Conservation (phyloP, 306 rosid species). For the Oxytropis ochrocephala region DNA sequence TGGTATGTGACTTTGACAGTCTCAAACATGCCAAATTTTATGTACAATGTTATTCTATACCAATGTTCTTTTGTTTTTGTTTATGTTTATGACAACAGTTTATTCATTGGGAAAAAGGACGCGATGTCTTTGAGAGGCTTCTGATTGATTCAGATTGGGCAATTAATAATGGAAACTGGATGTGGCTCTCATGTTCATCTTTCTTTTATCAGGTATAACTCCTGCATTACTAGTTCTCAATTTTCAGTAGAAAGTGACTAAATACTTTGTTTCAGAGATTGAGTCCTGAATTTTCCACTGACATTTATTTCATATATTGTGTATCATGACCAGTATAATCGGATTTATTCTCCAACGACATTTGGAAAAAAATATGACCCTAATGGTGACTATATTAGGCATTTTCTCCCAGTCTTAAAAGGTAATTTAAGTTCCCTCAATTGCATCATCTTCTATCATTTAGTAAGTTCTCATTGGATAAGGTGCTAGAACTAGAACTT, state of each 20-base stretch:
- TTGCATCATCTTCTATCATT: constrained; percentile 12
- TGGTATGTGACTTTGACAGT: constrained; percentile 41
- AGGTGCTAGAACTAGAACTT: constrained; percentile 9
- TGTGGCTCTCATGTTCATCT: constrained; percentile 94
- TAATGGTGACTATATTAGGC: constrained; percentile 73
- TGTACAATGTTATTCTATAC: constrained; percentile 6
- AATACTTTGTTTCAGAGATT: constrained; percentile 17
- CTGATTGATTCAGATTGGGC: constrained; percentile 97
- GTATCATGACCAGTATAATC: constrained; percentile 59
- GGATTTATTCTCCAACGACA: constrained; percentile 78
- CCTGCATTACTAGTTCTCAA: not conserved
- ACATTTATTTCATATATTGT: constrained; percentile 13
- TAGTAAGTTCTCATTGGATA: not conserved
- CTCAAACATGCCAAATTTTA: not conserved
- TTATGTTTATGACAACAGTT: constrained; percentile 45
- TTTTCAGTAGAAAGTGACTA: constrained; percentile 12
- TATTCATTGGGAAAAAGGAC: constrained; percentile 94
- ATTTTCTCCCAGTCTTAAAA: constrained; percentile 77
- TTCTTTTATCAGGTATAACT: constrained; percentile 80
- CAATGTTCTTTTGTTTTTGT: constrained; percentile 3
- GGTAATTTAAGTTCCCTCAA: constrained; percentile 33
- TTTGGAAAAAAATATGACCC: constrained; percentile 95
- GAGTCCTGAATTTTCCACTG: constrained; percentile 6
- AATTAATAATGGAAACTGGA: constrained; percentile 91
- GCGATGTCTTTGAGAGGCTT: constrained; percentile 90